These are phyloP conservation scores for Babesia ovata DNA, from an alignment of 169 alveolate species.

Conservation along the genomic window DNA sequence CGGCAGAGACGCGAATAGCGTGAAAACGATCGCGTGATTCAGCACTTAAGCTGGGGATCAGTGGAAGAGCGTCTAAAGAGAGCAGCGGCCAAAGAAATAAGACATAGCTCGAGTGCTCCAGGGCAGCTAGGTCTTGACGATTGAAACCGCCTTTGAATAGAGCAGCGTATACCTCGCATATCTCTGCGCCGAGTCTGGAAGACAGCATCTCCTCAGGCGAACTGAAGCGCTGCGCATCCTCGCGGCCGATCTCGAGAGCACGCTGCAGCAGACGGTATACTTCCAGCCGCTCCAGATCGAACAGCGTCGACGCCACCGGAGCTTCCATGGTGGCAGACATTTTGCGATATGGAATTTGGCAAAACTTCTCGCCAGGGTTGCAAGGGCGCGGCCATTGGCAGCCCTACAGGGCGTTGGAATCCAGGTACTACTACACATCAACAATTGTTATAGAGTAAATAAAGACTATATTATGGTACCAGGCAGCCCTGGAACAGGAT, in stretches of 20 bases:
- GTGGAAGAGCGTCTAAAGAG: slow-evolving; percentile 55
- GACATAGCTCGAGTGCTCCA: slow-evolving; percentile 63
- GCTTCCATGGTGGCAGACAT: slow-evolving; percentile 20
- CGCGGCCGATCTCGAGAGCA: slow-evolving; percentile 3
- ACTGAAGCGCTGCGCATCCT: slow-evolving; percentile 17
- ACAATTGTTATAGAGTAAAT: not conserved
- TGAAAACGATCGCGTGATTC: slow-evolving; percentile 6
- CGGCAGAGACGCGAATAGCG: slow-evolving; percentile 40
- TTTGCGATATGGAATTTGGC: slow-evolving; percentile 3
- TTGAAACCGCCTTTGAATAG: slow-evolving; percentile 38
- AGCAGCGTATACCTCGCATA: slow-evolving; percentile 27
- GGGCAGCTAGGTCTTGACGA: slow-evolving; percentile 43
- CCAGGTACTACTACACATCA: not conserved
- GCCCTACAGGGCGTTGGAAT: slow-evolving; percentile 16
- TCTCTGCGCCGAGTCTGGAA: slow-evolving; percentile 21
- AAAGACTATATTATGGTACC: not conserved
- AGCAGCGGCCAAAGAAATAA: slow-evolving; percentile 50
- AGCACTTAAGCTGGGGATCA: slow-evolving; percentile 27
- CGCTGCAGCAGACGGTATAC: slow-evolving; percentile 51
- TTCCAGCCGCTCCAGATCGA: slow-evolving; percentile 39
- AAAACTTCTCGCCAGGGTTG: not conserved
- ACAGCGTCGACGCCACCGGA: slow-evolving; percentile 46
- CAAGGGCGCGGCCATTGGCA: too few species aligned
- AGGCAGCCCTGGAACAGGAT: slow-evolving; percentile 22
- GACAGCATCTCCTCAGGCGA: slow-evolving; percentile 26